Conservation (phyloP, 192 early-diverging fungal species). For the Jimgerdemannia lactiflua region DNA sequence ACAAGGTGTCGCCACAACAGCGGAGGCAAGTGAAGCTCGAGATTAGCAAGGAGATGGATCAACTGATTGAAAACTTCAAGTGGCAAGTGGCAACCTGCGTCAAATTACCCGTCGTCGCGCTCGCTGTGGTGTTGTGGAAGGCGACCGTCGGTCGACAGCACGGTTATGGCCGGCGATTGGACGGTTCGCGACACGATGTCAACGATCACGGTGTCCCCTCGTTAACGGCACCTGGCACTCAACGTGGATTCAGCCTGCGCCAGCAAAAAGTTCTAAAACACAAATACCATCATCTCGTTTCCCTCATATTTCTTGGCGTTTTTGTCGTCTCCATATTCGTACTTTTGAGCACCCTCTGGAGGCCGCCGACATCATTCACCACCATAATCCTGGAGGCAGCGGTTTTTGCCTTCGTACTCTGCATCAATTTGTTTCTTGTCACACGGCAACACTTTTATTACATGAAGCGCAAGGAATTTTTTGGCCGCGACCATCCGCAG, state of each 20-base stretch:
- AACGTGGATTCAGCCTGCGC: slow-evolving; percentile 15
- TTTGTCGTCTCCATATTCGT: slow-evolving; percentile 21
- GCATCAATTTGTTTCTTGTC: slow-evolving; percentile 34
- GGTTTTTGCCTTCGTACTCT: slow-evolving; percentile 29
- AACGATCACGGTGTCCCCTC: not conserved
- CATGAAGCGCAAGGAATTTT: slow-evolving; percentile 23
- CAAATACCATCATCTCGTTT: slow-evolving; percentile 28
- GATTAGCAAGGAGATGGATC: slow-evolving; percentile 28
- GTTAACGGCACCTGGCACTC: not conserved
- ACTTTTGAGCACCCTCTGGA: slow-evolving; percentile 22
- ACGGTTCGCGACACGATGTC: not conserved
- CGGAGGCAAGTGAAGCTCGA: slow-evolving; percentile 25
- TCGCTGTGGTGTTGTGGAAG: slow-evolving; percentile 22
- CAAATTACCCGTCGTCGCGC: slow-evolving; percentile 24
- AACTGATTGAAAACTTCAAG: slow-evolving; percentile 30
- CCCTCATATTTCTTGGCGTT: slow-evolving; percentile 21
- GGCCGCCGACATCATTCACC: slow-evolving; percentile 4
- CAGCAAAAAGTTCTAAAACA: slow-evolving; percentile 22
- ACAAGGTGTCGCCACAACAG: slow-evolving; percentile 24
- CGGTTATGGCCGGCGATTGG: not conserved
- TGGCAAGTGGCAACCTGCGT: slow-evolving; percentile 22
- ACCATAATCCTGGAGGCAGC: slow-evolving; percentile 14
- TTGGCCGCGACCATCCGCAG: slow-evolving; percentile 29
- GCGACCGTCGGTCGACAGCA: not conserved
- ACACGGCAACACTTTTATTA: slow-evolving; percentile 34